A percentile compares a stretch with the other conserved stretches of the same genome.
Evolutionary conservation across 306 rosid genomes (phyloP).

Genomic region (Trifolium subterraneum): DNA sequence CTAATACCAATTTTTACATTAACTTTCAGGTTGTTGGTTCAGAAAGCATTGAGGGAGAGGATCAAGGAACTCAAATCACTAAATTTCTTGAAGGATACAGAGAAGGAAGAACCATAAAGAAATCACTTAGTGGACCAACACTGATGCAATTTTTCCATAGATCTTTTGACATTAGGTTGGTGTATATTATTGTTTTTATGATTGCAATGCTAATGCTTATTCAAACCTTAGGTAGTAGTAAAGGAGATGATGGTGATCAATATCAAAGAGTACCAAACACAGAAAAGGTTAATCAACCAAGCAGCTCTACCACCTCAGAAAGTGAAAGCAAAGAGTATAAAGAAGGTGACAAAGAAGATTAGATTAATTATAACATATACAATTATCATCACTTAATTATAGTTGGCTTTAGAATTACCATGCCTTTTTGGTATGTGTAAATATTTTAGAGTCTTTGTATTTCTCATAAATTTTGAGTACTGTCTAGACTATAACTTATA

Average conservation of each 20-base stretch:
- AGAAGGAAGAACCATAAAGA: conserved; percentile 75
- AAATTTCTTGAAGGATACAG: conserved; percentile 78
- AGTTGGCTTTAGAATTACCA: conserved; percentile 41
- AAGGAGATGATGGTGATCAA: conserved; percentile 52
- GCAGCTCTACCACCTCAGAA: conserved; percentile 53
- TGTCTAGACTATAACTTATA: conserved; percentile 14
- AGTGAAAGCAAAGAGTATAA: conserved; percentile 61
- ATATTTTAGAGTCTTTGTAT: conserved; percentile 34
- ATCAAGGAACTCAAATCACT: conserved; percentile 75
- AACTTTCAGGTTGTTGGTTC: conserved; percentile 73
- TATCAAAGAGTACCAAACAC: conserved; percentile 55
- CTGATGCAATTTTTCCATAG: conserved; percentile 50
- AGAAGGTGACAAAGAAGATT: conserved; percentile 84
- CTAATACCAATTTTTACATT: neutral
- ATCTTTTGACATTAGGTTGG: conserved; percentile 65
- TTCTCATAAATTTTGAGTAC: conserved; percentile 39
- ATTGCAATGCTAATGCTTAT: conserved; percentile 62
- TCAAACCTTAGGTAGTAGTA: conserved; percentile 48
- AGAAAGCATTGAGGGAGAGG: conserved; percentile 71
- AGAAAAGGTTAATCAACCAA: conserved; percentile 51
- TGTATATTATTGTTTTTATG: conserved; percentile 67
- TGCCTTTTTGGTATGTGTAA: conserved; percentile 46
- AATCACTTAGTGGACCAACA: conserved; percentile 57
- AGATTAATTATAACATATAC: conserved; percentile 22
- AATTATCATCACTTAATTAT: conserved; percentile 31